Percentiles rank a stretch among this genome's conserved stretches.
These are phyloP conservation scores for Metschnikowia cubensis DNA, from an alignment of 805 yeast species.

Conservation along the genomic window DNA sequence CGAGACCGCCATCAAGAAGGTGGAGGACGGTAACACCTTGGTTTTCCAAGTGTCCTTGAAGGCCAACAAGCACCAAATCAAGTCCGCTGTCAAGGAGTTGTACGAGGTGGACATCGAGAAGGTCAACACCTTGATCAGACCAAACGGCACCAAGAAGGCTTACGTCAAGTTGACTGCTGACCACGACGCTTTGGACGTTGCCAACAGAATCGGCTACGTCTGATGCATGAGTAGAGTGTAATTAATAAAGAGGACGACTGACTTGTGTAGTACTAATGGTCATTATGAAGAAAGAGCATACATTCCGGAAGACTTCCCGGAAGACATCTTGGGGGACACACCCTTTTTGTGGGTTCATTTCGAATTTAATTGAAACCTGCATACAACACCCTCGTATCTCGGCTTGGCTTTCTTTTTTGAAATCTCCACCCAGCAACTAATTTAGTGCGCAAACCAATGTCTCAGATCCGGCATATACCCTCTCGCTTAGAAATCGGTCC, in stretches of 20 bases:
- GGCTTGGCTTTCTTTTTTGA: no score
- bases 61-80: conserved; percentile 98
- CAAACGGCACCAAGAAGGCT: conserved; percentile 99
- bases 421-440: no score
- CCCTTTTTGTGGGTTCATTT: no score
- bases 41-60: conserved; percentile 97
- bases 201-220: conserved; percentile 99
- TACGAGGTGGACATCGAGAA: conserved; percentile 92
- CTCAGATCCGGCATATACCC: no score
- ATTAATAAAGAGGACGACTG: conserved; percentile 19
- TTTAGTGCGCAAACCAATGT: no score
- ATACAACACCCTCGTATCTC: no score
- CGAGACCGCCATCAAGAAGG: conserved; percentile 99
- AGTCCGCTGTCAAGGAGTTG: conserved; percentile 96
- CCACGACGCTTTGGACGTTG: conserved; percentile 98
- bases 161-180: conserved; percentile 98
- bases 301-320: no score
- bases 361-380: no score
- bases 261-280: not conserved
- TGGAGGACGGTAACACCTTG: conserved; percentile 98
- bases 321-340: no score
- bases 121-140: conserved; percentile 96
- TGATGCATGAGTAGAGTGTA: conserved; percentile 38
- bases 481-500: no score
- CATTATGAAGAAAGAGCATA: no score